Conservation (phyloP, 2,329 filamentous ascomycete genomes). For the Talaromyces sp. region DNA sequence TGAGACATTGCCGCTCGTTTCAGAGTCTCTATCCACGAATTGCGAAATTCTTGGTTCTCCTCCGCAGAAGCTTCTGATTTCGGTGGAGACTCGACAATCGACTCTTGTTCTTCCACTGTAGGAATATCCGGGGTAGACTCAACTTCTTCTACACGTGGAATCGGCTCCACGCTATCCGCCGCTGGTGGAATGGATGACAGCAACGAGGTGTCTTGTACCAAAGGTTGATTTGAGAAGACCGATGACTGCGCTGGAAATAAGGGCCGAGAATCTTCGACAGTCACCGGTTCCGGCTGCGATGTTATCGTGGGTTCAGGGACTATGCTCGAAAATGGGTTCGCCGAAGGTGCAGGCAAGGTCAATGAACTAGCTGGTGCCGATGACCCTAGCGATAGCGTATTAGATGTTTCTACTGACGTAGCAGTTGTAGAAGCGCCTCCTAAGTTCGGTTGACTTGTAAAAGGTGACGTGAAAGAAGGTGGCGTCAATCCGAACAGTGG, state of each 20-base stretch:
- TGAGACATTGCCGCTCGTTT: constrained; percentile 21
- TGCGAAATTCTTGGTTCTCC: constrained; percentile 5
- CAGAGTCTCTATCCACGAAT: constrained; percentile 13
- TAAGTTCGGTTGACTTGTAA: not conserved
- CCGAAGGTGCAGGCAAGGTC: not conserved
- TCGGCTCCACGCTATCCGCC: not conserved
- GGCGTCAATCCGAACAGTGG: not conserved
- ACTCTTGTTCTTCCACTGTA: not conserved
- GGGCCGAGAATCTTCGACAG: not conserved
- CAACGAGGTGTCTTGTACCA: not conserved
- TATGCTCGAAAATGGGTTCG: not conserved
- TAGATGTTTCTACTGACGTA: not conserved
- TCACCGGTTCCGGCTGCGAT: not conserved
- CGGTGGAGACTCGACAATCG: not conserved
- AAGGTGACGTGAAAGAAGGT: not conserved
- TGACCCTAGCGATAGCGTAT: not conserved
- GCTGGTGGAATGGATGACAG: not conserved
- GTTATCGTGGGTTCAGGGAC: not conserved
- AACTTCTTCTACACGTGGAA: not conserved
- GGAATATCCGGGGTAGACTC: not conserved
- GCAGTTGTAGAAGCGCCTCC: not conserved
- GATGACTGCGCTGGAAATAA: not conserved
- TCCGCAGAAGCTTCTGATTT: constrained; percentile 1
- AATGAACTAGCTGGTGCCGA: not conserved
- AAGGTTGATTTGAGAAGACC: not conserved